These are phyloP conservation scores for Flaveria robusta DNA, from an alignment of 129 eudicot genomes.

Conservation along the genomic window DNA sequence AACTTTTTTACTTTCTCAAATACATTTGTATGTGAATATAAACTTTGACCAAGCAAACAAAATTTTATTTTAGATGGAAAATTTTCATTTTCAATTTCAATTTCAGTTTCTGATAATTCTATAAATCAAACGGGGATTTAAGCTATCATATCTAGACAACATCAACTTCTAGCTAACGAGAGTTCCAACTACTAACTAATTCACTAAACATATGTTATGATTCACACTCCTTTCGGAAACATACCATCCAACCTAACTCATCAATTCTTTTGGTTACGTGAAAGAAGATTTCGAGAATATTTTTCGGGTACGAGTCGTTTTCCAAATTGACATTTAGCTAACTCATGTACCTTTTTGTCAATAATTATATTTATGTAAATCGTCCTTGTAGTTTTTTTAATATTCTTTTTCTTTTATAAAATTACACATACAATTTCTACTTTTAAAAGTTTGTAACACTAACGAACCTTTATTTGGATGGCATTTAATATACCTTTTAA, in stretches of 20 bases:
- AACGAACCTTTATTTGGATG: too few relatives aligned
- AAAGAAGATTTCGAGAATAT: not conserved
- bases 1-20: not conserved
- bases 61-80: too few relatives aligned
- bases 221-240: not conserved
- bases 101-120: too few relatives aligned
- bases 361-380: too few relatives aligned
- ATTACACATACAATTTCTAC: too few relatives aligned
- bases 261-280: not conserved
- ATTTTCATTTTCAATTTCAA: too few relatives aligned
- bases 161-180: not conserved
- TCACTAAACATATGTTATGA: not conserved
- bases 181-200: not conserved
- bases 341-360: not conserved
- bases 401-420: not conserved
- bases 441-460: too few relatives aligned
- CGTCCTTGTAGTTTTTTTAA: not conserved
- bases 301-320: not conserved
- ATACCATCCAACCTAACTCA: not conserved
- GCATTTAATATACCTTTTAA: too few relatives aligned
- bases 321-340: constrained; percentile 17
- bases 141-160: not conserved
- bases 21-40: not conserved
- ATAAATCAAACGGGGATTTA: too few relatives aligned
- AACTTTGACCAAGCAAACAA: too few relatives aligned